These are phyloP conservation scores for Dipodascus albidus DNA, from an alignment of 805 yeast species.

Conservation along the genomic window DNA sequence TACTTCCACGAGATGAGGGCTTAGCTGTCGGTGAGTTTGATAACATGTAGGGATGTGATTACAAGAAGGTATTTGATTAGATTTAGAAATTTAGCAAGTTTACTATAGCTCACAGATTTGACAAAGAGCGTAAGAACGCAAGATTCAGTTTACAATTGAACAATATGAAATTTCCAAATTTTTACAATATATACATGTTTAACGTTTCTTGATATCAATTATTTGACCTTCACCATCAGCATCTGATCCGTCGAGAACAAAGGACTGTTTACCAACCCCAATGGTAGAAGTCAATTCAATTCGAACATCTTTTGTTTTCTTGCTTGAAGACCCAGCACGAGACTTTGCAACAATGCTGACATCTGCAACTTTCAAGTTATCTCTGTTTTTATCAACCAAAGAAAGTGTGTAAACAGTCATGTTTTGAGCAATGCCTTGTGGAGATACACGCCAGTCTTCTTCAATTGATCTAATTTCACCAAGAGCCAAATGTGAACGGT, in stretches of 20 bases:
- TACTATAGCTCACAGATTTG: too few relatives aligned
- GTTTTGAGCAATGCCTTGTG: background rate
- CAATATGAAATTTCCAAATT: too few relatives aligned
- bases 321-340: background rate
- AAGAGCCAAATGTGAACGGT: background rate
- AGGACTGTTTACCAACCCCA: background rate
- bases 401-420: constrained; percentile 1
- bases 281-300: background rate
- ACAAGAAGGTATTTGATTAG: too few relatives aligned
- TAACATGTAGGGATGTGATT: too few relatives aligned
- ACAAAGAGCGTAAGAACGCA: too few relatives aligned
- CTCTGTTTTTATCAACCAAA: background rate
- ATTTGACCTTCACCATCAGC: constrained; percentile 1
- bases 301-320: background rate
- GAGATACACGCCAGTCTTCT: constrained; percentile 1
- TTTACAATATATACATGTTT: background rate
- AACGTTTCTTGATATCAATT: background rate
- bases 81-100: too few relatives aligned
- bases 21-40: background rate
- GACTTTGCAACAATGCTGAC: constrained; percentile 1
- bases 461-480: background rate
- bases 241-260: background rate
- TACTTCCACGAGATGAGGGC: background rate
- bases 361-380: background rate
- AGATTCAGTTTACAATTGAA: too few relatives aligned